phyloP scores from a whole-genome alignment of 768 basidiomycete genomes.

The Clitopilus hobsonii region DNA sequence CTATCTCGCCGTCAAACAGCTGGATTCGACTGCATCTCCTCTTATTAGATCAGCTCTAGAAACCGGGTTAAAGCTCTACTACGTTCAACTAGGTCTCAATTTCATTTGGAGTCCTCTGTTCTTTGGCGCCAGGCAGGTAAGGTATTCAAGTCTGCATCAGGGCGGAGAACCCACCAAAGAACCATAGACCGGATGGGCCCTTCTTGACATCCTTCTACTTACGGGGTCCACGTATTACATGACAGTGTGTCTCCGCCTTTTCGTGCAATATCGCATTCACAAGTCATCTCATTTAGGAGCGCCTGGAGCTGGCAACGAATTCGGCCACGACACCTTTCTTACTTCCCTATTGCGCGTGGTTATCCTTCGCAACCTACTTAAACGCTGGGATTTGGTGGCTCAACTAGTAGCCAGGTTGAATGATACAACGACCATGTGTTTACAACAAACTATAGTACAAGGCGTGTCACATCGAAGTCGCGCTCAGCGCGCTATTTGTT shows the following conservation, averaged over 20 bases:
- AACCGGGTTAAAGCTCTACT: conserved; percentile 14
- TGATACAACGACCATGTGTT: no score
- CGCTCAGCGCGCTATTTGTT: no score
- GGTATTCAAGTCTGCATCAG: conserved; percentile 2
- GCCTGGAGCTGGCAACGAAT: conserved; percentile 41
- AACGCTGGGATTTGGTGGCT: conserved; percentile 63
- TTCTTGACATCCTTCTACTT: conserved; percentile 49
- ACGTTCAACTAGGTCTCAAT: conserved; percentile 34
- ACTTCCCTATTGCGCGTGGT: conserved; percentile 64
- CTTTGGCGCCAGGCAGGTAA: conserved; percentile 46
- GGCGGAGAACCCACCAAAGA: neutral
- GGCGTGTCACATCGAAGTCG: no score
- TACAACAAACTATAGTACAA: no score
- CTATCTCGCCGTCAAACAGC: conserved; percentile 50
- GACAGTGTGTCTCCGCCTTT: no score
- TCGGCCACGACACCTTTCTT: conserved; percentile 51
- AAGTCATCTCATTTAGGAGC: conserved; percentile 27
- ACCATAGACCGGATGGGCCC: conserved; percentile 45
- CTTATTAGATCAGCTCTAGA: conserved; percentile 26
- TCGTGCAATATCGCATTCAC: neutral
- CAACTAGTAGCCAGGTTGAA: no score
- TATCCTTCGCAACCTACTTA: conserved; percentile 62
- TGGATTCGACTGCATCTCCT: conserved; percentile 39
- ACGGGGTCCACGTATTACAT: conserved; percentile 53
- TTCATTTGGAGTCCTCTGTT: conserved; percentile 62